Evolutionary conservation across 495 filamentous ascomycete genomes (phyloP), one percentile per base, ranked within the genome.

Genomic region (Daldinia bambusicola): DNA sequence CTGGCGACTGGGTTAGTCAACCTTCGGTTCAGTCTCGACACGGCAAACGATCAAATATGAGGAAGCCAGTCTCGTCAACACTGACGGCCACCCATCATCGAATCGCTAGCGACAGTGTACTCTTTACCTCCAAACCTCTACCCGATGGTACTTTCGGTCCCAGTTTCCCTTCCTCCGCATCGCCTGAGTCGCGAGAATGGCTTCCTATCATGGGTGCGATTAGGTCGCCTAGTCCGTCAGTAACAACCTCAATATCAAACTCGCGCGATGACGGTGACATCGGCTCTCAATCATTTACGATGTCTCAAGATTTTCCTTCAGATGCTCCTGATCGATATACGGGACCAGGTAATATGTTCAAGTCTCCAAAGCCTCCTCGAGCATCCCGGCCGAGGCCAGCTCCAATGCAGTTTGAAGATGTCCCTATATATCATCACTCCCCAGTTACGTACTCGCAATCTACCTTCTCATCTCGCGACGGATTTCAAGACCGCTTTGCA

Each of bases 341-440:
- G 16, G 18, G 18, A 6, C 16, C 16, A 48, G 16, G 3, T 48
- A 48, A 7, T 18, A 3, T 48, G 9, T 20, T 18, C 18, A 20
- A 48, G 2, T 48, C 43, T 16, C 18, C 18, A 4, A 16, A 48
- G 43, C 43, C 18, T 20, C 9, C 43, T 48, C 43, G 43, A 48
- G 43, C 43, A 48, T 7, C 43, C 16, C 16, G 43, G 18, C 43
- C 43, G 2, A 22, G 16, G 16, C 16, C 41, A 45, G 4, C 16
- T 48, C 43, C 43, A 48, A 22, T 48, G 16, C 43, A 48, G 43
- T 48, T 48, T 20, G 43, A 48, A 8, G 16, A 48, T 48, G 8
- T 10, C 4, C 16, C 16, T 48, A 48, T 48, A 9, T n/a, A 12
- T 2, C 18, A 20, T 8, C 41, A 45, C n/a, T 48, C 43, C 16